phyloP scores from a whole-genome alignment of 257 asterid genomes.

The Leonotis leonurus region DNA sequence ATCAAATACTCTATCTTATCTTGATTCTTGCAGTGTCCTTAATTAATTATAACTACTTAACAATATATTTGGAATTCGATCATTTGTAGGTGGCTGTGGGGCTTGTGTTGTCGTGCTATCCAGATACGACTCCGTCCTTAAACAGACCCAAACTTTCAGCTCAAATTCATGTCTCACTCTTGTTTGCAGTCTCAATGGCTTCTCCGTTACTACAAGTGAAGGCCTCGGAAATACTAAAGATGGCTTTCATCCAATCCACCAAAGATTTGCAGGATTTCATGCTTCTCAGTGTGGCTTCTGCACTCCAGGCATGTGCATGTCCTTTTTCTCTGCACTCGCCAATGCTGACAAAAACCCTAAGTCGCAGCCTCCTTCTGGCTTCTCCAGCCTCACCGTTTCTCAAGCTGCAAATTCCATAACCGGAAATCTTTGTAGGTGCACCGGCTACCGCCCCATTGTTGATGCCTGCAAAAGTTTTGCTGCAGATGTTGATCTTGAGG shows the following conservation, averaged over 20 bases:
- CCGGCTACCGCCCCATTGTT: slow-evolving; percentile 19
- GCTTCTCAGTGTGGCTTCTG: slow-evolving; percentile 26
- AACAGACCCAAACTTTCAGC: background rate
- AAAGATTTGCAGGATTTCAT: slow-evolving; percentile 16
- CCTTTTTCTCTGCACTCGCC: slow-evolving; percentile 11
- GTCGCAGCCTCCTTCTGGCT: slow-evolving; percentile 2
- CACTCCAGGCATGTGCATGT: slow-evolving; percentile 20
- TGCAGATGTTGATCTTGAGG: slow-evolving; percentile 18
- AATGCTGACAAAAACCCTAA: background rate
- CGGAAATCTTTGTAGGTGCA: slow-evolving; percentile 15
- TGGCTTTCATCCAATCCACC: slow-evolving; percentile 21
- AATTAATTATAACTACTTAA: too few relatives aligned
- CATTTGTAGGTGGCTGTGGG: slow-evolving; percentile 16
- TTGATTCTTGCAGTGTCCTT: too few relatives aligned
- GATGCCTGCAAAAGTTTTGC: slow-evolving; percentile 22
- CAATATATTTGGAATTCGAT: background rate
- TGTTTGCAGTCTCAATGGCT: slow-evolving; percentile 14
- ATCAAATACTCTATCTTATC: too few relatives aligned
- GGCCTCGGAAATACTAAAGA: slow-evolving; percentile 11
- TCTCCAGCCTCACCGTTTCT: slow-evolving; percentile 11
- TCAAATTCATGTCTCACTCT: slow-evolving; percentile 18
- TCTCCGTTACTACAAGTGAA: slow-evolving; percentile 15
- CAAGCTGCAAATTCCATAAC: slow-evolving; percentile 7
- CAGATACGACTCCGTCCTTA: background rate
- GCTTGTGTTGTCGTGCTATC: slow-evolving; percentile 14